Conservation (phyloP, 208 protist genomes). For the Acanthamoeba polyphaga region DNA sequence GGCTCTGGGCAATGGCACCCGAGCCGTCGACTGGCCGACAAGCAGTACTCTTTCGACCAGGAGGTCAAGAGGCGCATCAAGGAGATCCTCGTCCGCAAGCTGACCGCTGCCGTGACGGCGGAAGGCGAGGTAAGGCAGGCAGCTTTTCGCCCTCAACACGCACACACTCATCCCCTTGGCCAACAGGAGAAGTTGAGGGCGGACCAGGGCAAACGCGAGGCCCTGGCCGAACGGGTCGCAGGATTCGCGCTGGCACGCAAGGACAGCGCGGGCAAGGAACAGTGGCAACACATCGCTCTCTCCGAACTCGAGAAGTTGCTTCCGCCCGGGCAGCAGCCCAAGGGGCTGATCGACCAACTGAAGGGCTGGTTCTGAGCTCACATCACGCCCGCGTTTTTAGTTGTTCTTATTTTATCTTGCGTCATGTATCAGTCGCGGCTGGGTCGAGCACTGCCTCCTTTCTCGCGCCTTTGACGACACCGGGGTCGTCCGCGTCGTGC, state of each 20-base stretch:
- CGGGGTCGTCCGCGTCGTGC: not conserved
- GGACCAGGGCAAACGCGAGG: not conserved
- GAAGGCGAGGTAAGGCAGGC: not conserved
- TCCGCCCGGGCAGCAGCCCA: too few relatives aligned
- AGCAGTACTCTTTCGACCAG: not conserved
- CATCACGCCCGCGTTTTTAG: too few relatives aligned
- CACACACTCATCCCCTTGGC: not conserved
- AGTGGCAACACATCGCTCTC: not conserved
- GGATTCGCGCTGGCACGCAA: not conserved
- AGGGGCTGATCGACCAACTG: not conserved
- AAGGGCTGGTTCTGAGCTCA: too few relatives aligned
- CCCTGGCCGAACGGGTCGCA: not conserved
- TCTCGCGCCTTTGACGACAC: too few relatives aligned
- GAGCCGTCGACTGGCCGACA: not conserved
- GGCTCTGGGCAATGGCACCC: not conserved
- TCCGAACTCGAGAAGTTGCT: not conserved
- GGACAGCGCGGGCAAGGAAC: not conserved
- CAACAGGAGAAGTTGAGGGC: not conserved
- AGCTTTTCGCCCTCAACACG: not conserved
- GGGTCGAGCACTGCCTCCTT: too few relatives aligned
- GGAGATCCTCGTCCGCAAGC: not conserved
- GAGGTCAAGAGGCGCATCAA: constrained; percentile 30
- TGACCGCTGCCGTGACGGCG: not conserved
- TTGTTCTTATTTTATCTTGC: too few relatives aligned
- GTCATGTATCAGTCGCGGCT: too few relatives aligned